A percentile compares a stretch with the other conserved stretches of the same genome.
phyloP scores from a whole-genome alignment of 2,329 filamentous ascomycete genomes.

The Lachnellula arida region DNA sequence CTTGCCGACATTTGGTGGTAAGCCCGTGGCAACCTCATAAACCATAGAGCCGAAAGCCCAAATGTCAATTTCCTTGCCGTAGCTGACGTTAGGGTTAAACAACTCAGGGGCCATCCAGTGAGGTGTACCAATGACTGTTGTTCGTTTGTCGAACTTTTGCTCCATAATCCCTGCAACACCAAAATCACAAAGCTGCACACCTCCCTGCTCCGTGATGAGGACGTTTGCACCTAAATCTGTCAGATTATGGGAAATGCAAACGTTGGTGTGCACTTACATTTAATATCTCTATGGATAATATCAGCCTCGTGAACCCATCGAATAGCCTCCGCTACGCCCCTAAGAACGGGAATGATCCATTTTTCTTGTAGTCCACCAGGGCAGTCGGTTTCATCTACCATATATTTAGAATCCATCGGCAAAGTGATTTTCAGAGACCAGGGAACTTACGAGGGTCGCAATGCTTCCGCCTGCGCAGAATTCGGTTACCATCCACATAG shows the following conservation, averaged over 20 bases:
- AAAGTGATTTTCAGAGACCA: constrained; percentile 36
- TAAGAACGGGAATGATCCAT: constrained; percentile 63
- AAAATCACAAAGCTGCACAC: constrained; percentile 80
- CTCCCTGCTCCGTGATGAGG: constrained; percentile 69
- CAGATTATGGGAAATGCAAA: constrained; percentile 1
- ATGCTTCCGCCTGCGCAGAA: constrained; percentile 83
- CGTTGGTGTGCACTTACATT: constrained; percentile 40
- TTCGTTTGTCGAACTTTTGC: constrained; percentile 69
- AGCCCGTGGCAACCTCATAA: constrained; percentile 74
- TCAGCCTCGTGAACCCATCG: constrained; percentile 64
- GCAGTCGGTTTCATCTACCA: constrained; percentile 57
- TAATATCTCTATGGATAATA: constrained; percentile 68
- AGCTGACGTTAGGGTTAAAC: constrained; percentile 58
- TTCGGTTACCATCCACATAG: constrained; percentile 86
- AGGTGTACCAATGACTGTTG: constrained; percentile 76
- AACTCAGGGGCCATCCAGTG: constrained; percentile 87
- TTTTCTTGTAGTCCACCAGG: constrained; percentile 62
- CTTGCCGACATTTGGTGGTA: constrained; percentile 63
- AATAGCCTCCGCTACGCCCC: constrained; percentile 62
- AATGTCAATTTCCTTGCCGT: constrained; percentile 71
- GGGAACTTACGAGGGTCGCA: constrained; percentile 54
- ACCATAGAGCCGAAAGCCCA: constrained; percentile 83
- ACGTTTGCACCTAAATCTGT: constrained; percentile 59
- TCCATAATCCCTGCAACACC: constrained; percentile 77
- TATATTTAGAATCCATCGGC: neutral